phyloP scores from a whole-genome alignment of 257 asterid species.

The Paulownia fortunei region DNA sequence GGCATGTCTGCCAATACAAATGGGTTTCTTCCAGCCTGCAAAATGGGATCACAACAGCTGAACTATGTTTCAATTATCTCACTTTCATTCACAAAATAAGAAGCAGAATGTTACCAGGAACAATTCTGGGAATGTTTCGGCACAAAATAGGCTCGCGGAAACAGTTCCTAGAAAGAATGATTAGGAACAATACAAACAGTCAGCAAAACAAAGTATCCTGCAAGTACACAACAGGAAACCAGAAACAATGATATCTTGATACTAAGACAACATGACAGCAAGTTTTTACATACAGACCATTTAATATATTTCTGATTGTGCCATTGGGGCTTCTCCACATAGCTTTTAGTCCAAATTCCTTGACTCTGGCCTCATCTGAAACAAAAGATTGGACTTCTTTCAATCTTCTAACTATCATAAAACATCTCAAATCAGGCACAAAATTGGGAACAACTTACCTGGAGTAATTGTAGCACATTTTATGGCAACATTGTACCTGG shows the following conservation, averaged over 20 bases:
- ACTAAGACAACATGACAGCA: slow-evolving; percentile 2
- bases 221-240: slow-evolving; percentile 10
- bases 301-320: too few species aligned
- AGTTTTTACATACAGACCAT: slow-evolving; percentile 35
- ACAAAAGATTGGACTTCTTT: slow-evolving; percentile 1
- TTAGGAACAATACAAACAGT: slow-evolving; percentile 15
- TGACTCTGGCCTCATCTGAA: slow-evolving; percentile 87
- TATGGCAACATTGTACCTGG: slow-evolving; percentile 90
- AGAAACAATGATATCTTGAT: neutral
- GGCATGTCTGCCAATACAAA: slow-evolving; percentile 94
- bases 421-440: slow-evolving; percentile 15
- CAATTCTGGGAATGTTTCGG: slow-evolving; percentile 75
- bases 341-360: slow-evolving; percentile 81
- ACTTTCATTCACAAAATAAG: slow-evolving; percentile 28
- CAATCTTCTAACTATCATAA: neutral
- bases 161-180: slow-evolving; percentile 71
- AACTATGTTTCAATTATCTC: slow-evolving; percentile 17
- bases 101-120: slow-evolving; percentile 66
- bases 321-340: slow-evolving; percentile 99
- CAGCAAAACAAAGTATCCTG: slow-evolving; percentile 9
- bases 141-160: slow-evolving; percentile 90
- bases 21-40: slow-evolving; percentile 95
- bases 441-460: slow-evolving; percentile 52
- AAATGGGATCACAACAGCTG: slow-evolving; percentile 24
- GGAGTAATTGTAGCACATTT: slow-evolving; percentile 98